These are phyloP conservation scores for Jasminum sambac DNA, from an alignment of 257 asterid species.

Conservation along the genomic window DNA sequence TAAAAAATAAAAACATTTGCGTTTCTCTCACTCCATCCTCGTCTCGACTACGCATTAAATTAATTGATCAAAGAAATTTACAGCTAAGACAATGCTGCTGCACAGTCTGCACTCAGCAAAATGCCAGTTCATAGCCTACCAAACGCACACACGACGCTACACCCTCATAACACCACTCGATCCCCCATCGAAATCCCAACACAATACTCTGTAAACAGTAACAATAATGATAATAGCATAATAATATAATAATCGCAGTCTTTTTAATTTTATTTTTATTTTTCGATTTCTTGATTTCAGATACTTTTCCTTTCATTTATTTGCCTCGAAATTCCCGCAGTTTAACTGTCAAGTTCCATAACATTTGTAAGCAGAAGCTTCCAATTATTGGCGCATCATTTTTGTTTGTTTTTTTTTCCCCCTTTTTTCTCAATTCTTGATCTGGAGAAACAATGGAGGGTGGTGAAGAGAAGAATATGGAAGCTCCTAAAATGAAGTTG, in stretches of 20 bases:
- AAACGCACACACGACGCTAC: background rate
- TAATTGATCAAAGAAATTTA: slow-evolving; percentile 15
- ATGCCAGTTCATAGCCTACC: slow-evolving; percentile 26
- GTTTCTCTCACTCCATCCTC: slow-evolving; percentile 27
- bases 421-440: slow-evolving; percentile 31
- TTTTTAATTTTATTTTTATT: slow-evolving; percentile 1
- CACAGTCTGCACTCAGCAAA: slow-evolving; percentile 12
- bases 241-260: background rate
- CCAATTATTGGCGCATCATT: slow-evolving; percentile 19
- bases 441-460: slow-evolving; percentile 47
- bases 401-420: background rate
- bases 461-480: slow-evolving; percentile 53
- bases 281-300: slow-evolving; percentile 14
- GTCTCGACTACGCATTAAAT: slow-evolving; percentile 9
- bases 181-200: slow-evolving; percentile 30
- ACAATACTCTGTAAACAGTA: background rate
- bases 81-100: slow-evolving; percentile 36
- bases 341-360: slow-evolving; percentile 25
- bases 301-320: slow-evolving; percentile 20
- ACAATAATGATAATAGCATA: background rate
- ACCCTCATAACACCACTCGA: slow-evolving; percentile 11
- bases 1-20: background rate
- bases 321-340: slow-evolving; percentile 33
- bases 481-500: slow-evolving; percentile 43
- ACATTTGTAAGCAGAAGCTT: slow-evolving; percentile 25